Percentiles rank a stretch among this genome's conserved stretches.
Evolutionary conservation across 2,329 filamentous ascomycete species (phyloP).

Genomic region (Beauveria scarabaeidicola): DNA sequence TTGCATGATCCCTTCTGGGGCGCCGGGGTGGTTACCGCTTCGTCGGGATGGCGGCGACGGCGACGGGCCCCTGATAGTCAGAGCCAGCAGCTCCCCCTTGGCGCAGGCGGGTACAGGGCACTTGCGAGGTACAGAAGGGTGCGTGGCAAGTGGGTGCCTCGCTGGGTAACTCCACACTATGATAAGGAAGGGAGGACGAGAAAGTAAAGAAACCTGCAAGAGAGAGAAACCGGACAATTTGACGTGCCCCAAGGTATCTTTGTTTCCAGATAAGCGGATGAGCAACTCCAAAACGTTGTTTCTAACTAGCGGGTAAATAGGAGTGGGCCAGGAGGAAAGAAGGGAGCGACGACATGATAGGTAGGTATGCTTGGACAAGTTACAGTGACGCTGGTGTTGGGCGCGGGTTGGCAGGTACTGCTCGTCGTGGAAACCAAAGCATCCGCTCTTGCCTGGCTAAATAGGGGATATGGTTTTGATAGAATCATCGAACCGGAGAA

Average conservation of each 20-base stretch:
- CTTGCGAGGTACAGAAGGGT: neutral
- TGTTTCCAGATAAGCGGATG: neutral
- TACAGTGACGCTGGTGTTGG: neutral
- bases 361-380: neutral
- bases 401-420: too few relatives aligned
- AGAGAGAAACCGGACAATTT: neutral
- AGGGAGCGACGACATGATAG: neutral
- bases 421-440: neutral
- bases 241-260: neutral
- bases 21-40: neutral
- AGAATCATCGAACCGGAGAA: neutral
- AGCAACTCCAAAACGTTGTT: neutral
- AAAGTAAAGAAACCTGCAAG: neutral
- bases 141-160: too few relatives aligned
- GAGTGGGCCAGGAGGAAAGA: neutral
- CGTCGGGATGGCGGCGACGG: neutral
- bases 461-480: neutral
- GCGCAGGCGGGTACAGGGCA: neutral
- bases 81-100: neutral
- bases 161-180: neutral
- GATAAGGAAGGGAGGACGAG: neutral
- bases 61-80: conserved; percentile 3
- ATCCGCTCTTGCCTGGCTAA: neutral
- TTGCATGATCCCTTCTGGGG: neutral
- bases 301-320: neutral